Evolutionary conservation across 2,329 filamentous ascomycete species (phyloP).

Genomic region (Trichoderma atroviride): DNA sequence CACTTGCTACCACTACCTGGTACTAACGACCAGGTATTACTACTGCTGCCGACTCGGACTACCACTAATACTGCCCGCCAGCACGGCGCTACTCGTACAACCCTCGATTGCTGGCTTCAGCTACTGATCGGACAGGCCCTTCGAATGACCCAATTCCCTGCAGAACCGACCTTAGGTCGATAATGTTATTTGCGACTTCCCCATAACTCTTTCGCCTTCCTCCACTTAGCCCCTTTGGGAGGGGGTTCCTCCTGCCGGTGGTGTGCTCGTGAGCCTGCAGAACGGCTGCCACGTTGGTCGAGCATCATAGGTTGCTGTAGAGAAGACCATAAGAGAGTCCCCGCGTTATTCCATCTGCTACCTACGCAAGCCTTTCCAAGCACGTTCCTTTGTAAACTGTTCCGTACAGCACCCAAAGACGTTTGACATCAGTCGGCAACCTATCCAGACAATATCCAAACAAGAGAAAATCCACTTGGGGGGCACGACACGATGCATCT

Average conservation of each 20-base stretch:
- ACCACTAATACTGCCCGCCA: slow-evolving; percentile 5
- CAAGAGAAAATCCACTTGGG: background rate
- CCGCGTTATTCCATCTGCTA: slow-evolving; percentile 23
- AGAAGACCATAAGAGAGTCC: slow-evolving; percentile 15
- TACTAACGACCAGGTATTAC: background rate
- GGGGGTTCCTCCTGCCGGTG: slow-evolving; percentile 9
- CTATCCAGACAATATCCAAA: background rate
- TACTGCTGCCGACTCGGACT: background rate
- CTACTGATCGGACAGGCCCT: slow-evolving; percentile 4
- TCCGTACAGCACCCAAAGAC: background rate
- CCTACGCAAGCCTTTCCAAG: slow-evolving; percentile 3
- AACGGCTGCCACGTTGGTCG: slow-evolving; percentile 42
- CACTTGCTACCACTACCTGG: background rate
- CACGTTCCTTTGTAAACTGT: background rate
- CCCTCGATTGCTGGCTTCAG: slow-evolving; percentile 2
- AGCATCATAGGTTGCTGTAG: slow-evolving; percentile 26
- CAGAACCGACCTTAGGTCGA: slow-evolving; percentile 30
- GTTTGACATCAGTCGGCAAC: background rate
- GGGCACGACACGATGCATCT: slow-evolving; percentile 4
- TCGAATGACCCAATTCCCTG: slow-evolving; percentile 33
- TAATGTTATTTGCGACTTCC: slow-evolving; percentile 15
- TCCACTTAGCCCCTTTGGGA: slow-evolving; percentile 19
- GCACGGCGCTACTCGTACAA: slow-evolving; percentile 1
- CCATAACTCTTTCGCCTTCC: slow-evolving; percentile 12
- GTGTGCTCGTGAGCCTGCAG: slow-evolving; percentile 29